Percentiles rank a stretch among this genome's conserved stretches.
Conservation (phyloP, 768 basidiomycete genomes). For the Sarcodon sp. region DNA sequence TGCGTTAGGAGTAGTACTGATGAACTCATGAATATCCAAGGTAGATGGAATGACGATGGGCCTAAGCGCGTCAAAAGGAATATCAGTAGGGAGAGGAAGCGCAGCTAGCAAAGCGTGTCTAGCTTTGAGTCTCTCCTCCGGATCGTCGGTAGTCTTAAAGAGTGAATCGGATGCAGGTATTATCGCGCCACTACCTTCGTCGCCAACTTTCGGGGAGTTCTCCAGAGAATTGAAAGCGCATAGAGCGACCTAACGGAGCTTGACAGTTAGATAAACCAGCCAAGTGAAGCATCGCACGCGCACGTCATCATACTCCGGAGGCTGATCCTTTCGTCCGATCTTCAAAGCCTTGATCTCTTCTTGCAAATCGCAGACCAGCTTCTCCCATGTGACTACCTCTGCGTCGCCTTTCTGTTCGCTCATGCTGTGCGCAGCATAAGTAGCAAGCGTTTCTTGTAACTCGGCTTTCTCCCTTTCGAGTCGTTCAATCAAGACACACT, state of each 20-base stretch:
- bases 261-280: background rate
- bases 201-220: background rate
- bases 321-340: conserved; percentile 11
- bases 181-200: background rate
- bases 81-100: conserved; percentile 50
- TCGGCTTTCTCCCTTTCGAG: conserved; percentile 26
- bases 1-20: conserved; percentile 45
- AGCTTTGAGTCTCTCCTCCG: conserved; percentile 32
- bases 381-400: background rate
- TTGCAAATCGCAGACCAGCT: conserved; percentile 23
- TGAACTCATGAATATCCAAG: conserved; percentile 57
- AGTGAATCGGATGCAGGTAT: background rate
- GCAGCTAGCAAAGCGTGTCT: conserved; percentile 42
- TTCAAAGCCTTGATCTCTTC: conserved; percentile 21
- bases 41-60: conserved; percentile 57
- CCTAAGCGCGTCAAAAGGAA: conserved; percentile 53
- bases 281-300: background rate
- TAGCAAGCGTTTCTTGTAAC: conserved; percentile 13
- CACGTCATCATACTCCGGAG: conserved; percentile 19
- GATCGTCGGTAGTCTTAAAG: conserved; percentile 4
- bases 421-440: conserved; percentile 9
- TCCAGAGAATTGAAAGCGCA: background rate
- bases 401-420: conserved; percentile 8
- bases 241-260: background rate
- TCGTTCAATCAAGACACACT: conserved; percentile 34